Base-by-base conservation (phyloP, 768 basidiomycete species). In the Russula ochroleuca region DNA sequence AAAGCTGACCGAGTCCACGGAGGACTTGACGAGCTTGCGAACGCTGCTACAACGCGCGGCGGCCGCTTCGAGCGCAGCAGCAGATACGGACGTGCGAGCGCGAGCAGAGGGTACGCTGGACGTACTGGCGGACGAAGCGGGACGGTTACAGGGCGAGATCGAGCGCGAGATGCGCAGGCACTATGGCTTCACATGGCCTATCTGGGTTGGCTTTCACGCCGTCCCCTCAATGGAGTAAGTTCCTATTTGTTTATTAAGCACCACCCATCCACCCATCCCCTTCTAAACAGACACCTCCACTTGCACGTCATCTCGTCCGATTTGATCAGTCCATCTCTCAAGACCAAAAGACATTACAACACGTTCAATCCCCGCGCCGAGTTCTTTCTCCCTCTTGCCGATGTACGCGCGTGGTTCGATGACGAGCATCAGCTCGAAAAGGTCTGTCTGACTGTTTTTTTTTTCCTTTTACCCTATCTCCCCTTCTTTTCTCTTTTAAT, bases 291-390 rank as follows among this genome's bases (percentile, higher is more conserved):
- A 64, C 92, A 94, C 72, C 64, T 94, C 3, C 92, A 97, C 70
- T 73, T 96, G 13, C 94, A 97, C 71, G 84, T 97, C 57, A 75
- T 97, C 43, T 94, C 93, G 4, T 80, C 83, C 5, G 94, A 97
- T 71, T 72, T 94, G 40, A 79, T 79, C 59, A 87, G 87, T 0
- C 80, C 83, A 10, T 76, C 75, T 57, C 74, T 95, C 78, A 96
- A 94, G 76, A 82, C 78, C 60, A 97, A 96, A 78, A 90, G 88
- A 70, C 94, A 97, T 68, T 90, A 92, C 75, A 94, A 95, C 70
- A 89, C 91, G 6, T 97, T 95, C 75, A 87, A 90, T 69, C 94
- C 94, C 0, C 83, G 83, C 53, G 78, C 83, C 21, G 92, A 90
- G 1, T 96, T 92, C 75, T 95, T 96, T 75, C 70, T 95, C 3